Evolutionary conservation across 2,329 filamentous ascomycete species (phyloP).

Genomic region (Aspergillus spinulosporus): DNA sequence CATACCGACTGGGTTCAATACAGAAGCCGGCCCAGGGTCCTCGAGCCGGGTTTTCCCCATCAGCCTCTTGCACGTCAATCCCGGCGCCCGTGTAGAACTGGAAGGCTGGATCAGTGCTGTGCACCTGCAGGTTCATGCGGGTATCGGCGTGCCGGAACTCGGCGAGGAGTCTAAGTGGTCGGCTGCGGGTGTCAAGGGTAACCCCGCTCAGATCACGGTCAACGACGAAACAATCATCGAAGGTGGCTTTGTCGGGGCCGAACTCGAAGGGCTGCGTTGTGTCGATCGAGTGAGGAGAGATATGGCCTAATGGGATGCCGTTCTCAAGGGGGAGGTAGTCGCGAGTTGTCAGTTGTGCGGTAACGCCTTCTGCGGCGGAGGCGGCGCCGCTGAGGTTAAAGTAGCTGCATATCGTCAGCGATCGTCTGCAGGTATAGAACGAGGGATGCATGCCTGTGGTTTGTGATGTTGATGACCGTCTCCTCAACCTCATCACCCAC

Average conservation of each 20-base stretch:
- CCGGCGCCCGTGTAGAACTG: constrained; percentile 93
- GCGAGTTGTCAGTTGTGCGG: constrained; percentile 58
- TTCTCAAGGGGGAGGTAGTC: constrained; percentile 73
- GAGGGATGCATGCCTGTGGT: constrained; percentile 68
- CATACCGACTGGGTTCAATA: constrained; percentile 86
- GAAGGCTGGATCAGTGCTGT: constrained; percentile 92
- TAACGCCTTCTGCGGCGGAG: constrained; percentile 61
- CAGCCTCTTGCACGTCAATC: constrained; percentile 70
- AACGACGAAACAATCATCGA: constrained; percentile 90
- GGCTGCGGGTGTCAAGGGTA: constrained; percentile 65
- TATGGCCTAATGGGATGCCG: constrained; percentile 71
- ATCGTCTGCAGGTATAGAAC: neutral
- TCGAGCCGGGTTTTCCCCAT: constrained; percentile 59
- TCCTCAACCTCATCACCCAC: constrained; percentile 75
- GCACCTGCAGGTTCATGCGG: constrained; percentile 78
- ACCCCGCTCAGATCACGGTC: constrained; percentile 62
- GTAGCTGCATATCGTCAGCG: constrained; percentile 48
- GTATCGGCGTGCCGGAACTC: constrained; percentile 72
- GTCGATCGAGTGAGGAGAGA: constrained; percentile 63
- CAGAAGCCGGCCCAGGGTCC: constrained; percentile 76
- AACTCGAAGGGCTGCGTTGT: constrained; percentile 70
- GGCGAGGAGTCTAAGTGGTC: constrained; percentile 66
- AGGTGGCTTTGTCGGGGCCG: constrained; percentile 67
- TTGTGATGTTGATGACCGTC: constrained; percentile 89
- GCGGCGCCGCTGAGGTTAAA: constrained; percentile 65